phyloP scores from a whole-genome alignment of 1,284 basidiomycete species.

The Leccinum angustisporum region DNA sequence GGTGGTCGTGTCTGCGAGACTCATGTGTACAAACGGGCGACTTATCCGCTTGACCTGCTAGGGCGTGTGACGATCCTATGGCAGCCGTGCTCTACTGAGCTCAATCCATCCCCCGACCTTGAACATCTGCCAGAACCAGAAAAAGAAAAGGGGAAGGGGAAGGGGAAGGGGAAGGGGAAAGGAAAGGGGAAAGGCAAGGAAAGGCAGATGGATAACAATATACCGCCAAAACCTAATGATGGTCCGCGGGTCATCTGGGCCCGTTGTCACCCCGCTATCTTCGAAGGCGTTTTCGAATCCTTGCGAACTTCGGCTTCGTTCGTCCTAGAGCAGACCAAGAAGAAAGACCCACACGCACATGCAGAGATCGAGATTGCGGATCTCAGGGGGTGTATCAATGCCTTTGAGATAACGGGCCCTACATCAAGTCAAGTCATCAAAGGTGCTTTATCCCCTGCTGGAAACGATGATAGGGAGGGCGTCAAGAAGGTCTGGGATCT shows the following conservation, averaged over 20 bases:
- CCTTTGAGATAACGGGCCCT: constrained; percentile 87
- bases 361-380: constrained; percentile 65
- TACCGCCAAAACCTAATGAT: constrained; percentile 3
- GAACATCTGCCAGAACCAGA: background rate
- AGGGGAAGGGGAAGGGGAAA: constrained; percentile 20
- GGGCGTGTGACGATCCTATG: constrained; percentile 76
- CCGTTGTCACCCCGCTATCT: constrained; percentile 74
- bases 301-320: constrained; percentile 53
- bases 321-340: constrained; percentile 45
- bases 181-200: constrained; percentile 21
- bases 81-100: constrained; percentile 41
- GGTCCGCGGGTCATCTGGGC: constrained; percentile 64
- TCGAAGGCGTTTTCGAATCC: constrained; percentile 52
- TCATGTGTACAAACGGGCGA: constrained; percentile 58
- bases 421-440: constrained; percentile 77
- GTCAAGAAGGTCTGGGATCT: constrained; percentile 53
- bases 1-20: constrained; percentile 63
- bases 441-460: constrained; percentile 64
- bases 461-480: constrained; percentile 52
- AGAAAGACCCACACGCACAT: constrained; percentile 30
- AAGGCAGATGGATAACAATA: constrained; percentile 20
- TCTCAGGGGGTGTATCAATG: constrained; percentile 66
- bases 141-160: constrained; percentile 18
- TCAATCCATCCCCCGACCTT: background rate
- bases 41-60: constrained; percentile 71